Conservation (phyloP, 2,329 filamentous ascomycete species). For the Chaetomiaceae sp. region DNA sequence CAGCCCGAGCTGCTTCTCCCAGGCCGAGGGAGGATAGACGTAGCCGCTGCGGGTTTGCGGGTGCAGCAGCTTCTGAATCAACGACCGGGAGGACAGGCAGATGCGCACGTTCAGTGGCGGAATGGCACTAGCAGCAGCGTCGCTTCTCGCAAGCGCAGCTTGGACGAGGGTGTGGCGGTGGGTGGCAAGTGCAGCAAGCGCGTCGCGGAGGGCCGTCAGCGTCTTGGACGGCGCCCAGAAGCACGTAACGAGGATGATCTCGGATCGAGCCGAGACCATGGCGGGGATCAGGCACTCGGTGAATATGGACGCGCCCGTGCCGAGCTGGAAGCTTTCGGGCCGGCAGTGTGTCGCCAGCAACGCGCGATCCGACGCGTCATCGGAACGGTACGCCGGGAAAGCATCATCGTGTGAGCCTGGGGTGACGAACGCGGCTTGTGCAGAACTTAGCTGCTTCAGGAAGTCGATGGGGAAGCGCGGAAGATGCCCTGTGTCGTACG, state of each 20-base stretch:
- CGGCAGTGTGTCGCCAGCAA: constrained; percentile 43
- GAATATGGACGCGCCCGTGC: constrained; percentile 53
- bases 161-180: constrained; percentile 28
- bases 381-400: constrained; percentile 44
- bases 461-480: constrained; percentile 23
- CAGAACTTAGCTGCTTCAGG: constrained; percentile 18
- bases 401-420: constrained; percentile 28
- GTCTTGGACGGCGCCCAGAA: constrained; percentile 70
- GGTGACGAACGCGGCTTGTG: neutral
- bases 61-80: constrained; percentile 70
- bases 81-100: constrained; percentile 67
- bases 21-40: constrained; percentile 52
- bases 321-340: constrained; percentile 45
- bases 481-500: constrained; percentile 13
- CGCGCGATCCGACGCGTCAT: constrained; percentile 29
- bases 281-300: constrained; percentile 52
- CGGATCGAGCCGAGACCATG: constrained; percentile 52
- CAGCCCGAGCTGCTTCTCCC: constrained; percentile 57
- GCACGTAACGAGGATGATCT: constrained; percentile 72
- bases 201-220: constrained; percentile 48
- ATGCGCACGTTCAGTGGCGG: constrained; percentile 56
- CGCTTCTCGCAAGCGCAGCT: constrained; percentile 12
- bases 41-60: constrained; percentile 57
- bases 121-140: constrained; percentile 13
- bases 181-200: constrained; percentile 54